Evolutionary conservation across 495 filamentous ascomycete genomes (phyloP), one percentile per base, ranked within the genome.

Genomic region (Glarea lozoyensis): DNA sequence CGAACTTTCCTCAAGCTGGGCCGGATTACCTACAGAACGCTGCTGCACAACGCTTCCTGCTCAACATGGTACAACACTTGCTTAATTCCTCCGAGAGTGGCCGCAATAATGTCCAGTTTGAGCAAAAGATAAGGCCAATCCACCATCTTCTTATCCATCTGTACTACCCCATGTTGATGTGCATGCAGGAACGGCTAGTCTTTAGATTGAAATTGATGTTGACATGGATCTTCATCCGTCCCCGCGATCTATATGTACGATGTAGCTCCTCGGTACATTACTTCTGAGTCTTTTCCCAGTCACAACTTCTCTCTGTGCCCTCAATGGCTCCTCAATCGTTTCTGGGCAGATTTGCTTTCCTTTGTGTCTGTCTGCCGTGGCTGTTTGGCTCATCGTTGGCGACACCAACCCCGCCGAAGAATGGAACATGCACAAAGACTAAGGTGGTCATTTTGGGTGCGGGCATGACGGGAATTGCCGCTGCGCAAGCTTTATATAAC

Each of bases 401-500:
- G n/a, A n/a, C n/a, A n/a, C n/a, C n/a, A n/a, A n/a, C n/a, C n/a
- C n/a, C n/a, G n/a, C n/a, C n/a, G n/a, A 20, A 40, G 29, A 45
- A 38, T n/a, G 13, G 15, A 10, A 38, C 43, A 37, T 62, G 60
- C 45, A 52, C 43, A 18, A 64, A 61, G 40, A 69, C 67, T 10
- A 60, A 56, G 27, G 65, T 70, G n/a, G 66, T 62, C 11, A 61
- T 72, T 24, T 56, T 68, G 18, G 78, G 78, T 15, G 77, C 72
- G 25, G 77, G 77, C 1, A 72, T 78, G 43, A 72, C 82, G 7
- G 83, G 83, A 13, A 82, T 88, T 18, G 79, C 81, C 10, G 82
- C 83, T 27, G 82, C 82, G 5, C 79, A 85, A 72, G 67, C 81
- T 9, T 58, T 88, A 4, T 59, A 65, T 4, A 81, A 86, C 48